Evolutionary conservation across 169 alveolate genomes (phyloP).

Genomic region (Plasmodium malariae): DNA sequence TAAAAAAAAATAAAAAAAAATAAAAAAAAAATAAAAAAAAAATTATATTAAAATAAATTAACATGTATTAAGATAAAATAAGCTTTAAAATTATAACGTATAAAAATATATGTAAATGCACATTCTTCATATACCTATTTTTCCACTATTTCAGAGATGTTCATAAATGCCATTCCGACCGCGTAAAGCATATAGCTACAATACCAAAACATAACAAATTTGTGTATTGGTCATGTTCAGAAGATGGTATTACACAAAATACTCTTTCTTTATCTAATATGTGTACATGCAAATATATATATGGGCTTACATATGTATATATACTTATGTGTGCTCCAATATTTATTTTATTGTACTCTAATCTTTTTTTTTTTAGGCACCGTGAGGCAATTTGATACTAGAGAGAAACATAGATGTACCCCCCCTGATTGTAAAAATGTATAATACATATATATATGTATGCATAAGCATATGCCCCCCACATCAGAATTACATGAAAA

Average conservation of each 20-base stretch:
- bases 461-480: not conserved
- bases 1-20: no score
- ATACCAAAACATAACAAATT: constrained; percentile 49
- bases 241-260: constrained; percentile 60
- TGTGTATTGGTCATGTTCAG: constrained; percentile 76
- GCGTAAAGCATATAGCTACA: constrained; percentile 78
- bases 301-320: not conserved
- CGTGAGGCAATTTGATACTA: constrained; percentile 35
- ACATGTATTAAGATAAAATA: no score
- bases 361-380: constrained; percentile 14
- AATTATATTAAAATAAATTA: no score
- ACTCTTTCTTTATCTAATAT: no score
- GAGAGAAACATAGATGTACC: constrained; percentile 30
- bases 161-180: constrained; percentile 51
- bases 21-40: no score
- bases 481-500: not conserved
- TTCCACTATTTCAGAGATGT: constrained; percentile 1
- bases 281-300: not conserved
- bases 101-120: not conserved
- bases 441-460: constrained; percentile 1
- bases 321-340: not conserved
- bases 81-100: no score
- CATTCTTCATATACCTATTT: not conserved
- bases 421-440: constrained; percentile 30
- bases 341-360: not conserved